Base-by-base conservation (phyloP, 352 stramenopile genomes). In the Globisporangium heterothallicum region DNA sequence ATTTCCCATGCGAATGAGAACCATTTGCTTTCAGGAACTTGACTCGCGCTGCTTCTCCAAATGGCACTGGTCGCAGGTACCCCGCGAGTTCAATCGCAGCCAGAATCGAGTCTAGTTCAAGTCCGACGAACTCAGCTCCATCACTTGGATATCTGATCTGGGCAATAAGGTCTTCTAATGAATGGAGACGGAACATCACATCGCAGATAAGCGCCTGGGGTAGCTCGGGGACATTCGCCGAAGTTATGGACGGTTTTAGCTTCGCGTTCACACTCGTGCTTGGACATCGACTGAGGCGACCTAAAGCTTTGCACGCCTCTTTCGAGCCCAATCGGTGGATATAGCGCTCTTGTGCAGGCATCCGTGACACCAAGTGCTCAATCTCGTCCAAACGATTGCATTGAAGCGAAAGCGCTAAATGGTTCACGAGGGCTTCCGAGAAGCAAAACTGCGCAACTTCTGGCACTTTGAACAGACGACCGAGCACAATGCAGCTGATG, bases 351-450 rank as follows among this genome's bases (percentile, higher is more conserved):
- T 79, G 42, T 0, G 51, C n/a, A 6, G 58, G 56, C 18, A 58
- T 70, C 3, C 42, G 49, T 3, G 47, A 52, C 3, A 80, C 46
- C 16, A 70, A 57, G 3, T 64, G 61, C 45, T 92, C 78, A 6
- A 82, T 59, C 54, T 81, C 69, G 41, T 92, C 78, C 19, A 92
- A 51, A 0, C 69, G 76, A 40, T 74, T 90, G 54, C 77, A 88
- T 53, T 92, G 81, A 8, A 92, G 53, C 14, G 70, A 70, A 6
- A 92, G 66, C n/a, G 77, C 77, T 6, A 92, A 56, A 25, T 92
- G 78, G 34, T 72, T 75, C 26, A 89, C 59, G 4, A 79, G 49
- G 35, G 72, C 52, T 52, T 92, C 78, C 4, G 65, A 78, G 59
- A 90, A 84, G 48, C 68, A 74, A 14, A 57, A 53, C 9, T 58